A percentile compares a stretch with the other conserved stretches of the same genome.
Conservation (phyloP, 2,329 filamentous ascomycete genomes). For the Fusarium sp. region DNA sequence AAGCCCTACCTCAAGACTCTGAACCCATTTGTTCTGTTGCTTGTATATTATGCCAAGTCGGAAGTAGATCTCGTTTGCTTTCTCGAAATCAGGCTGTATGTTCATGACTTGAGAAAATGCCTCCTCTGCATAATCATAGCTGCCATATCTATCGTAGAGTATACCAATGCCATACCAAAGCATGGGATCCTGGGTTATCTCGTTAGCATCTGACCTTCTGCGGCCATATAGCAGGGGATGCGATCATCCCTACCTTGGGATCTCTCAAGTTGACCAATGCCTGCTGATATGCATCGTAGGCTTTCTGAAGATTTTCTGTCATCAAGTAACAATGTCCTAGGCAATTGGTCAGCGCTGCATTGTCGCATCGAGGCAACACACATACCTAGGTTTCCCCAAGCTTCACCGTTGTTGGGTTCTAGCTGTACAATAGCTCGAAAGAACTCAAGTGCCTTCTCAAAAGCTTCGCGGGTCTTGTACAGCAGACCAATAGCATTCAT, state of each 20-base stretch:
- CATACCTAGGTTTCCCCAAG: slow-evolving; percentile 94
- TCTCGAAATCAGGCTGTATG: slow-evolving; percentile 97
- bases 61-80: slow-evolving; percentile 99
- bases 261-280: slow-evolving; percentile 93
- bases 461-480: slow-evolving; percentile 91
- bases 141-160: slow-evolving; percentile 95
- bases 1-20: slow-evolving; percentile 85
- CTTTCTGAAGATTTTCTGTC: slow-evolving; percentile 98
- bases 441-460: slow-evolving; percentile 93
- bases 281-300: slow-evolving; percentile 96
- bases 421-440: slow-evolving; percentile 91
- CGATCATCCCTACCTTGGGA: slow-evolving; percentile 77
- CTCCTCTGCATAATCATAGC: slow-evolving; percentile 95
- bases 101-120: slow-evolving; percentile 99
- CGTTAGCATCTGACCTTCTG: slow-evolving; percentile 24
- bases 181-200: slow-evolving; percentile 80
- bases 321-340: slow-evolving; percentile 97
- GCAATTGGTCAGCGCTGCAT: slow-evolving; percentile 33
- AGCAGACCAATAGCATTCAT: slow-evolving; percentile 97
- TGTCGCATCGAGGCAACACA: slow-evolving; percentile 5
- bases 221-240: not conserved
- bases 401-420: slow-evolving; percentile 90
- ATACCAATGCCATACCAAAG: slow-evolving; percentile 99
- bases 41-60: slow-evolving; percentile 99
- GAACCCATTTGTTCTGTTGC: slow-evolving; percentile 92